Evolutionary conservation across 192 early-diverging fungal species (phyloP).

Genomic region (Blastocladiella britannica): DNA sequence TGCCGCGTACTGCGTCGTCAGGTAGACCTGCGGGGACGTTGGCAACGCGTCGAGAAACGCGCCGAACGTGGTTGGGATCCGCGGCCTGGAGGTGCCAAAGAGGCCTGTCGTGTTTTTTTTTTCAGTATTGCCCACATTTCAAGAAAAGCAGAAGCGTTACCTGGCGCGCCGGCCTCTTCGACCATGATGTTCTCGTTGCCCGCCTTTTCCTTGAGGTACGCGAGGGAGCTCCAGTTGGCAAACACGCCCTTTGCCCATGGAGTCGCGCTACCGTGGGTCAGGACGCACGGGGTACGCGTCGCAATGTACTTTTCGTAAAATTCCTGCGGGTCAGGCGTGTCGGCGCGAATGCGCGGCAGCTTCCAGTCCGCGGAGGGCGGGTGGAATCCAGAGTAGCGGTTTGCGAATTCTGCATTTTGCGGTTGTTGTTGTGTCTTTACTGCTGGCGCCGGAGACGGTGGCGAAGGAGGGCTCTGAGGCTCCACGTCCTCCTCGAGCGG

Average conservation of each 20-base stretch:
- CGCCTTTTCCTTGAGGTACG: constrained; percentile 9
- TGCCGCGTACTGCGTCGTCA: constrained; percentile 22
- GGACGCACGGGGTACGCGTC: constrained; percentile 21
- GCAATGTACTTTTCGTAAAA: constrained; percentile 21
- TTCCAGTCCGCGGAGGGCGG: constrained; percentile 14
- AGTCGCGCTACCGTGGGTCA: no score
- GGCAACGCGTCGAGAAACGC: constrained; percentile 11
- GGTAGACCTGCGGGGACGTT: constrained; percentile 6
- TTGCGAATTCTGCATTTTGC: no score
- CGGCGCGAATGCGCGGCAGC: not conserved
- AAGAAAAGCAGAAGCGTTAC: not conserved
- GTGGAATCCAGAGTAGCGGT: constrained; percentile 22
- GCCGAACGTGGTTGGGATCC: constrained; percentile 11
- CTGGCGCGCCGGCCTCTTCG: constrained; percentile 9
- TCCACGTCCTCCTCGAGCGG: no score
- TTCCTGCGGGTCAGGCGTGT: constrained; percentile 8
- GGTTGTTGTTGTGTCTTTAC: no score
- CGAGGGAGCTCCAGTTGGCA: not conserved
- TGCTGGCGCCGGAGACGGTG: no score
- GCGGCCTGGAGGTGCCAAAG: constrained; percentile 12
- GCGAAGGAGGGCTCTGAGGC: no score
- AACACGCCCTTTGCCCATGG: no score
- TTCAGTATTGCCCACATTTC: constrained; percentile 1
- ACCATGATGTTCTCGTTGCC: constrained; percentile 15
- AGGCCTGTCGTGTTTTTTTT: no score